A percentile compares a stretch with the other conserved stretches of the same genome.
Conservation (phyloP, 768 basidiomycete species). For the Boletus bicolor region DNA sequence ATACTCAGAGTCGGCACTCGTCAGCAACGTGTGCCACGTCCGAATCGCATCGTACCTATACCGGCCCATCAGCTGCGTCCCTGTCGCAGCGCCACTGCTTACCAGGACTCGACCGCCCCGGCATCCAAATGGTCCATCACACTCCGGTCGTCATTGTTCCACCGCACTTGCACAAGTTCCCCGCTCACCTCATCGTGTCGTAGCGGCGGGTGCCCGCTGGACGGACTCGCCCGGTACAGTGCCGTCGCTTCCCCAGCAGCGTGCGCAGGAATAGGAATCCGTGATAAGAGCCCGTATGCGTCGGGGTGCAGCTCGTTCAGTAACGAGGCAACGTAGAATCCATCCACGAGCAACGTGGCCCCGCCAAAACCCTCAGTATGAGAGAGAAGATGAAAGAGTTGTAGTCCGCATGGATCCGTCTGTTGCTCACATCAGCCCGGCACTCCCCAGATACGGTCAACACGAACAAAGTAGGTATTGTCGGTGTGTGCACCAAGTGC, state of each 20-base stretch:
- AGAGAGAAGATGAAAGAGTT: slow-evolving; percentile 91
- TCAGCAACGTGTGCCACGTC: slow-evolving; percentile 72
- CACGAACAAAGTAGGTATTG: slow-evolving; percentile 50
- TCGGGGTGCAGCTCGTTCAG: slow-evolving; percentile 71
- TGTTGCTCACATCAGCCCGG: slow-evolving; percentile 30
- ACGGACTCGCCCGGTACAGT: slow-evolving; percentile 56
- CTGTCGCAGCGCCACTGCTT: background rate
- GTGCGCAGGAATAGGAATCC: slow-evolving; percentile 71
- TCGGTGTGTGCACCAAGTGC: slow-evolving; percentile 85
- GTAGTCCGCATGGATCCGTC: slow-evolving; percentile 95
- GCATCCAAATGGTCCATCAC: slow-evolving; percentile 63
- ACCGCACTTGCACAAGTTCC: slow-evolving; percentile 74
- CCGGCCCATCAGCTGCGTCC: background rate
- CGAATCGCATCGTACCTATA: slow-evolving; percentile 77
- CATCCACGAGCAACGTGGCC: slow-evolving; percentile 89
- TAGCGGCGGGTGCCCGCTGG: slow-evolving; percentile 66
- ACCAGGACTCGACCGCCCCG: slow-evolving; percentile 74
- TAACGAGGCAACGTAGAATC: slow-evolving; percentile 85
- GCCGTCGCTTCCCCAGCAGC: slow-evolving; percentile 75
- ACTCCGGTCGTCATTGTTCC: slow-evolving; percentile 95
- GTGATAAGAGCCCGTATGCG: slow-evolving; percentile 65
- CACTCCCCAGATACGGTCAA: background rate
- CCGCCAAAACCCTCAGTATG: slow-evolving; percentile 82
- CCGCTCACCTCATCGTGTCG: slow-evolving; percentile 58
- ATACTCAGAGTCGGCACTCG: slow-evolving; percentile 80